Base-by-base conservation (phyloP, 164 flowering plant species). In the Amborella trichopoda region DNA sequence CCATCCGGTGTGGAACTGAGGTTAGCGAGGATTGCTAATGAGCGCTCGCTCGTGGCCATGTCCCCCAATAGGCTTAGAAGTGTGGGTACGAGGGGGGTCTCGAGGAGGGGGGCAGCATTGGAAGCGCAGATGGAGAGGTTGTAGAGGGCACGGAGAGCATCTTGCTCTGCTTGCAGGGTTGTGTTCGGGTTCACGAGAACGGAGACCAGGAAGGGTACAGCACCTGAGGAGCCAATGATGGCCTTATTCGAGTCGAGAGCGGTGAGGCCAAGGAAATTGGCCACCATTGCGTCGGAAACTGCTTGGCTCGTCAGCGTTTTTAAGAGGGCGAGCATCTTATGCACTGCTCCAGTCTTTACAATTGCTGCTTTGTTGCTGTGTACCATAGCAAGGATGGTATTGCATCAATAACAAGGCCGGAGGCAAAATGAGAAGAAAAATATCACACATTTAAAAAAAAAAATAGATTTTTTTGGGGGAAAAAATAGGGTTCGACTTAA, bases 281-380 rank as follows among this genome's bases (percentile, higher is more conserved):
- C 99, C 0, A 82, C 83, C 2, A 87, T 66, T 1, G 94, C 96
- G 62, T 84, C 96, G 1, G 74, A 62, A 2, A 76, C 65, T 1
- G 61, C 42, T 10, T 37, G 40, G n/a, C 58, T 22, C 11, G 30
- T n/a, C 65, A 50, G n/a, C 47, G 58, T 19, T 56, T 68, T 55
- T 13, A 78, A 62, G 1, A 84, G 69, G 58, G 69, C 74, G 26
- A 91, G 64, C 90, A 91, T 87, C 65, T 82, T 82, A 60, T 91
- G 95, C 28, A 91, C 69, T 23, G 81, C 88, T 20, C 99, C 99
- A 3, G 94, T 93, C 63, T 82, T 79, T 2, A 87, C 95, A 62
- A 91, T 84, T 52, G 99, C 99, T 5, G 85, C 93, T 67, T 87
- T 91, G 65, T 91, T 91, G 71, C 99, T 91, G 73, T 46, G 54